These are phyloP conservation scores for Scutellaria galericulata DNA, from an alignment of 257 asterid species.

Conservation along the genomic window DNA sequence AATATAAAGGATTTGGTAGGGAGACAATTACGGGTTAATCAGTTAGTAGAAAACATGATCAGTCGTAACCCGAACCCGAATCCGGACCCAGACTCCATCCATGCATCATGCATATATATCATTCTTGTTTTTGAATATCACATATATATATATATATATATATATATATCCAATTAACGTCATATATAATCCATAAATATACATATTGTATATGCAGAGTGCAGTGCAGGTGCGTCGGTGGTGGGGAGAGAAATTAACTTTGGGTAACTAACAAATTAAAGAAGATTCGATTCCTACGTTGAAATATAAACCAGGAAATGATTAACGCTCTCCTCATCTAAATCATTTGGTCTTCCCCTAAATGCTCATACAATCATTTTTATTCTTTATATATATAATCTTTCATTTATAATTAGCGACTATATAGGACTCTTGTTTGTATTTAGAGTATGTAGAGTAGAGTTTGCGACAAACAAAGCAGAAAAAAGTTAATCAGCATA, in stretches of 20 bases:
- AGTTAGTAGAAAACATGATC: no score
- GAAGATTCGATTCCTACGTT: conserved; percentile 29
- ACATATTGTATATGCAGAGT: no score
- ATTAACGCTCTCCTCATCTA: conserved; percentile 39
- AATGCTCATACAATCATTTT: conserved; percentile 45
- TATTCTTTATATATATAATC: no score
- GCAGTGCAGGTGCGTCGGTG: neutral
- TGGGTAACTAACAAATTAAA: neutral
- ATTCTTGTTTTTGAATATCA: neutral
- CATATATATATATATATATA: neutral
- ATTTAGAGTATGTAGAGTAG: no score
- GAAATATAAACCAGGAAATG: conserved; percentile 50
- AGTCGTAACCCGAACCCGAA: no score
- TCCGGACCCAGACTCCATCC: no score
- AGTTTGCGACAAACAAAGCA: no score
- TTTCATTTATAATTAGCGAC: no score
- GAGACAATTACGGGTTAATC: neutral
- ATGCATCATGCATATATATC: no score
- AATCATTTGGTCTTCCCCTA: conserved; percentile 55
- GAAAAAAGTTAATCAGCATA: no score
- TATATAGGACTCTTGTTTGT: no score
- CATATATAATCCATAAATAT: neutral
- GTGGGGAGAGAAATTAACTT: neutral
- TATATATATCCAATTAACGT: neutral
- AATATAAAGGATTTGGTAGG: no score